Evolutionary conservation across 2,329 filamentous ascomycete species (phyloP), one percentile per base, ranked within the genome.

Genomic region (Alternaria sp.): DNA sequence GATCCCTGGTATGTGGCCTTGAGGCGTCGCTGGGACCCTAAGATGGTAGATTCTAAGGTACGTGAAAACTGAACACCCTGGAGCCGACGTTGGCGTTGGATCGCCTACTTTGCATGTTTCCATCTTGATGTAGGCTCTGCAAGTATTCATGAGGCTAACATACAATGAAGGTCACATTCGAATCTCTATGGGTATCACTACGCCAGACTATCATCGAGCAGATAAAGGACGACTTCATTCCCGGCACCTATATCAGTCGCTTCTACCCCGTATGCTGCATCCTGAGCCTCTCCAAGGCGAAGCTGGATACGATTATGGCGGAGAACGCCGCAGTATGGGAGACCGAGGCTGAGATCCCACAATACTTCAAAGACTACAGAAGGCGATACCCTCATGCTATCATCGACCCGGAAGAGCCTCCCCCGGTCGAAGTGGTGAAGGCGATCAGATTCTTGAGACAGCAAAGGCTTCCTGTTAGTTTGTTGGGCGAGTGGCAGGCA

Each of bases 361-460:
- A 10, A 11, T 56, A 67, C 55, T 57, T 68, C 19, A 46, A 51
- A 4, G 30, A 65, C 9, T 45, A 58, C 30, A 72, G 67, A 52
- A 15, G 4, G 1, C 15, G 43, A 26, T 19, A 65, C 26, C 63
- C 70, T 1, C 17, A 63, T 5, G 28, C 56, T 7, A 43, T 57
- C 12, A 55, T 74, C 49, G 67, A 75, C 26, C 71, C 71, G 3
- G 69, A 72, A 2, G 46, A 28, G 15, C 69, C 71, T 5, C 64
- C 66, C 4, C 56, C 54, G 3, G 3, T 7, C 5, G 67, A 63
- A 11, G 23, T 70, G 1, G 55, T 65, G 12, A 55, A 49, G 19
- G 73, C 73, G 4, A 63, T 69, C 11, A 50, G 52, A 6, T 75
- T 60, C 43, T 36, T 74, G 47, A 65, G 44, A 23, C 67, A 74